Evolutionary conservation across 495 filamentous ascomycete species (phyloP), one percentile per base, ranked within the genome.

Genomic region (Aspergillus sclerotiicarbonarius): DNA sequence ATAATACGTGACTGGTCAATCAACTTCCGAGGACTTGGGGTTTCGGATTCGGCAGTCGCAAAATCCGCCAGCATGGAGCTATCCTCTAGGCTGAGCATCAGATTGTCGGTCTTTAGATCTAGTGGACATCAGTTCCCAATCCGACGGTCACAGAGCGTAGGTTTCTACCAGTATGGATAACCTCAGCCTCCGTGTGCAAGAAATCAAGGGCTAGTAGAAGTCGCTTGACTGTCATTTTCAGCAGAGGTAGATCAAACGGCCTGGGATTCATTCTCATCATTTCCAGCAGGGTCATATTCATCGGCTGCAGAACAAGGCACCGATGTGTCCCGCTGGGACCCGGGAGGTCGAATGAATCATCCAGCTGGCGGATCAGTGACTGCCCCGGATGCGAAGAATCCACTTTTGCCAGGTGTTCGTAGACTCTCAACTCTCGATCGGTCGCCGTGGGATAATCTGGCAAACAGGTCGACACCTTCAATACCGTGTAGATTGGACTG

Each of bases 161-260:
- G 6, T 13, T 15, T 53, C 9, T 67, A 78, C 78, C 80, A 32
- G 76, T 74, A 57, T 83, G 78, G 30, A 76, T 69, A 6, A 79
- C 51, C 8, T 70, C 32, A 21, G 70, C 73, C 31, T 77, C 73
- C 0, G 58, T 67, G 51, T 80, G 77, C 15, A 80, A 58, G 54
- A 69, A 79, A 21, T 80, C 69, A 54, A 81, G 66, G 0, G 68
- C 75, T 18, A 63, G 58, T 20, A 81, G 63, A 20, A 81, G 54
- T 8, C 57, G 70, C 2, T 58, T 54, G 3, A 79, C 59, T 0
- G 69, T 66, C 50, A 67, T 60, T 16, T 62, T 72, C 0, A 79
- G 63, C 5, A 76, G 62, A 13, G 29, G 46, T 59, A 68, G 16
- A 74, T 63, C 44, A 64, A 67, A 50, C 54, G 58, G 46, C 53